These are phyloP conservation scores for Trifolium pratense DNA, from an alignment of 306 rosid species.

Conservation along the genomic window DNA sequence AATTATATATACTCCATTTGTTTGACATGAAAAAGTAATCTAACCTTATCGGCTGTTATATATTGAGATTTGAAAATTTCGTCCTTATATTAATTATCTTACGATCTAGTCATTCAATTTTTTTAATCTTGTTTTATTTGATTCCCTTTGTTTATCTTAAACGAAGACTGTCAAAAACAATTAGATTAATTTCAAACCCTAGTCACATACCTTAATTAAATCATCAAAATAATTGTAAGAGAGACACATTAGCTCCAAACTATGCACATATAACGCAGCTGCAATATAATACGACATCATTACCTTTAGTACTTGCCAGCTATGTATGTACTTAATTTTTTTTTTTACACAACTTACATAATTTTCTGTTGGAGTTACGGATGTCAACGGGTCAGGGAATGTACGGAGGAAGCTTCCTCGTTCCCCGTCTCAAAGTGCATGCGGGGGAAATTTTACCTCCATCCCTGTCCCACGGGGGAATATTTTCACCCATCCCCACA, in stretches of 20 bases:
- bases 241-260: conserved; percentile 5
- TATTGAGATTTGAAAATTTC: not conserved
- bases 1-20: too few relatives aligned
- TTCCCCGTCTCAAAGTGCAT: too few relatives aligned
- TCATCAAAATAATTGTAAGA: not conserved
- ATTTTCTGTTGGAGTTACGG: too few relatives aligned
- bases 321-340: too few relatives aligned
- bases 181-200: conserved; percentile 8
- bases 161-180: not conserved
- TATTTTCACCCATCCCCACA: too few relatives aligned
- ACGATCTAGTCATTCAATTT: conserved; percentile 4
- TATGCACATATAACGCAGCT: conserved; percentile 5
- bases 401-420: too few relatives aligned
- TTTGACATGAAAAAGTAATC: too few relatives aligned
- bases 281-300: not conserved
- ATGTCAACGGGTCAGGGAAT: too few relatives aligned
- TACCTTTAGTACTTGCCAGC: too few relatives aligned
- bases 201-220: not conserved
- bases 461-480: too few relatives aligned
- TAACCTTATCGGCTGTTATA: not conserved
- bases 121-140: not conserved
- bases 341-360: too few relatives aligned
- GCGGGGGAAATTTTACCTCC: too few relatives aligned
- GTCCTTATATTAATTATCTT: not conserved
- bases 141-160: not conserved